Evolutionary conservation across 768 basidiomycete species (phyloP), one percentile per base, ranked within the genome.

Genomic region (Hericium coralloides): DNA sequence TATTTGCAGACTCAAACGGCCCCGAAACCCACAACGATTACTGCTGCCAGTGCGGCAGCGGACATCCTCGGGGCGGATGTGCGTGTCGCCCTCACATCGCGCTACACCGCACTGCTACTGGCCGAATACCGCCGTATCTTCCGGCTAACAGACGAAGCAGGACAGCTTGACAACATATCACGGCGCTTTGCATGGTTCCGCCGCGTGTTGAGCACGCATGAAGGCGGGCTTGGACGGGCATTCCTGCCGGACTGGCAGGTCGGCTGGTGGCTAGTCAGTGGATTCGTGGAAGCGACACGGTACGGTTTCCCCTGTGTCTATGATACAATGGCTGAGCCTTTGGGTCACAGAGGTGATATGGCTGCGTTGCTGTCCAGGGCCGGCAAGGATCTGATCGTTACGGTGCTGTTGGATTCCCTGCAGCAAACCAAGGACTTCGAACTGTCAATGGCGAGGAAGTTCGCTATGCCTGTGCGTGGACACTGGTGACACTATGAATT

Each of bases 61-160:
- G 95, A 98, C 65, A 86, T 94, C 0, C 75, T 98, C 0, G 95
- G 95, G 1, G 72, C 76, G 5, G 95, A 98, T 58, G 85, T 92
- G 58, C 86, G 89, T 67, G 75, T 69, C 10, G 84, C 89, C 56
- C 79, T 97, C 55, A 77, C 98, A 12, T 91, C 95, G 53, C 86
- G 93, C 53, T 97, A 97, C 65, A 85, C 92, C 20, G 82, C 87
- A 10, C 78, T 95, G 15, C 92, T 97, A 63, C 78, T 99, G 23
- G 92, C 92, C 67, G 97, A 98, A 68, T 99, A 98, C 68, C 85
- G 94, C 12, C 86, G 94, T 20, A 95, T 99, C 67, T 98, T 99
- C 73, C 84, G 89, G 51, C 82, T 89, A 7, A 85, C 85, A 5
- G 94, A 97, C 60, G 97, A 98, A 70, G 93, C 97, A 2, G 97